Conservation (phyloP, 371 early-diverging fungal species). For the Basidiobolus heterosporus region DNA sequence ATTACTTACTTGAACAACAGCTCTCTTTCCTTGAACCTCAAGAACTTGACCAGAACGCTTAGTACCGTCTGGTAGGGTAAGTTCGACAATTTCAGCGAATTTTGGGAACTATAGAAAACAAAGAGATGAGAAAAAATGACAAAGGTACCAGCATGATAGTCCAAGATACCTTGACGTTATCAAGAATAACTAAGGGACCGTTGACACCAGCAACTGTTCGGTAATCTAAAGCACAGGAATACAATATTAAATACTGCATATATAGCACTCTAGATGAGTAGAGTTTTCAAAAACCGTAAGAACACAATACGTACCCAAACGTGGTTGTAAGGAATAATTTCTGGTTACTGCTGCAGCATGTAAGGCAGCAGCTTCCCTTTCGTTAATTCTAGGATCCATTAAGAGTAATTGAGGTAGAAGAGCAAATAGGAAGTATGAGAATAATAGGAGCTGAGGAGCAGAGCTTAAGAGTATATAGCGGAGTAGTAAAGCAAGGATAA, state of each 20-base stretch:
- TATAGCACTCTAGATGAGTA: too few species aligned
- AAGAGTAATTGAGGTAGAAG: too few species aligned
- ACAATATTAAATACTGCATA: not conserved
- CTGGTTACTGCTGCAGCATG: conserved; percentile 73
- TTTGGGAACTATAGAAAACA: conserved; percentile 62
- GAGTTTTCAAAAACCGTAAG: not conserved
- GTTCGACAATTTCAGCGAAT: conserved; percentile 95
- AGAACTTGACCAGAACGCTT: conserved; percentile 96
- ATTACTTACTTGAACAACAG: conserved; percentile 80
- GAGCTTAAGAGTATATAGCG: too few species aligned
- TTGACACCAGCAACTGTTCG: conserved; percentile 98
- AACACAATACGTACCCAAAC: conserved; percentile 45
- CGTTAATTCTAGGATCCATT: conserved; percentile 14
- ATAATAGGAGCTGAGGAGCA: too few species aligned
- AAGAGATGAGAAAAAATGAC: not conserved
- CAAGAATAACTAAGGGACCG: conserved; percentile 98
- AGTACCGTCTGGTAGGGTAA: conserved; percentile 95
- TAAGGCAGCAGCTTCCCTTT: conserved; percentile 43
- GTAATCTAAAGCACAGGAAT: conserved; percentile 54
- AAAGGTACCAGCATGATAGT: not conserved
- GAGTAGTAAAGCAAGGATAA: too few species aligned
- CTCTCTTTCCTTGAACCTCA: conserved; percentile 96
- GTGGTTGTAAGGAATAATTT: conserved; percentile 76
- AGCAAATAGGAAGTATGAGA: too few species aligned
- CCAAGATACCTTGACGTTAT: conserved; percentile 81